Evolutionary conservation across 2,329 filamentous ascomycete species (phyloP).

Genomic region (Colletotrichum truncatum): DNA sequence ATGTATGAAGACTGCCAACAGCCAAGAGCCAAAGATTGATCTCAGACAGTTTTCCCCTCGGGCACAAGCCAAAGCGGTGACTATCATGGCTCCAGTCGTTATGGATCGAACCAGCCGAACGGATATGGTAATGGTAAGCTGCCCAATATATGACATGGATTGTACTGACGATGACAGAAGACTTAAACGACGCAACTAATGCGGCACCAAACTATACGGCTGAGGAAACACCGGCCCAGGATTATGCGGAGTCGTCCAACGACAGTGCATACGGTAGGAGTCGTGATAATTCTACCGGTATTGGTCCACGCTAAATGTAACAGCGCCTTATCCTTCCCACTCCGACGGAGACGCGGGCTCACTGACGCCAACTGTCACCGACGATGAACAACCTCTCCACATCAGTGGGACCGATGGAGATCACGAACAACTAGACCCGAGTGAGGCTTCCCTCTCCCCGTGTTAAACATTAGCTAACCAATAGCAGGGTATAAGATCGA

Average conservation of each 20-base stretch:
- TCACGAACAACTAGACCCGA: constrained; percentile 41
- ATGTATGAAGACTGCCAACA: not conserved
- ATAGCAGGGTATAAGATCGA: constrained; percentile 50
- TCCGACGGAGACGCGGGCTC: constrained; percentile 39
- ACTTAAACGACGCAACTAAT: not conserved
- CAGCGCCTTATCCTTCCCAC: too few relatives aligned
- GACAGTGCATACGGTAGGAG: constrained; percentile 26
- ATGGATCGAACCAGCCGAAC: too few relatives aligned
- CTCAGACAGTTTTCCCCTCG: not conserved
- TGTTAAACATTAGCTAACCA: not conserved
- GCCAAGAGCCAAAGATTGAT: not conserved
- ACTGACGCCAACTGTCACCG: constrained; percentile 32
- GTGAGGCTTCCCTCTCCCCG: constrained; percentile 37
- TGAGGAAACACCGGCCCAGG: not conserved
- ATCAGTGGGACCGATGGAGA: constrained; percentile 22
- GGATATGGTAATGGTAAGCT: not conserved
- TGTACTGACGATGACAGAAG: not conserved
- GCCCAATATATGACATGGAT: not conserved
- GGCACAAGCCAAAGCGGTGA: not conserved
- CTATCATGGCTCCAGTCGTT: too few relatives aligned
- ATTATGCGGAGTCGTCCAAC: constrained; percentile 12
- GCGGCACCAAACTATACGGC: not conserved
- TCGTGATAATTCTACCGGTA: too few relatives aligned
- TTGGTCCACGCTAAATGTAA: too few relatives aligned
- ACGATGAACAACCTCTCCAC: not conserved